Conservation (phyloP, 768 basidiomycete genomes). For the Mycena epipterygia region DNA sequence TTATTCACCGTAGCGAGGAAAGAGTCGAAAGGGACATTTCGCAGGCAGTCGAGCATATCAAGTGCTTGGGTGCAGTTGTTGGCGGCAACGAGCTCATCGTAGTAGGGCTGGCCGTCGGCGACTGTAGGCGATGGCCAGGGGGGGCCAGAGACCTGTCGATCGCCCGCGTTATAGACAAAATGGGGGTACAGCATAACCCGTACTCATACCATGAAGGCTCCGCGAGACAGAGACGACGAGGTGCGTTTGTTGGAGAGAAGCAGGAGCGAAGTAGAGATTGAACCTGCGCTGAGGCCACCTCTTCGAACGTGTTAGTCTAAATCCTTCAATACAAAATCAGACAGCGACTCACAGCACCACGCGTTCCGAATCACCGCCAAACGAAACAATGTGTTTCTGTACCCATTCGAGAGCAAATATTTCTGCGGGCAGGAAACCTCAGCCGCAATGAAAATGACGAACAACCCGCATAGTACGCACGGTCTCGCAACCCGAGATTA, state of each 20-base stretch:
- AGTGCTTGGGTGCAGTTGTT: no score
- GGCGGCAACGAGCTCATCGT: background rate
- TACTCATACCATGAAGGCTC: background rate
- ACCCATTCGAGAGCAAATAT: conserved; percentile 15
- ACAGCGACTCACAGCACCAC: no score
- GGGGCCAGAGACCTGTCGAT: background rate
- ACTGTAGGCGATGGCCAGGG: background rate
- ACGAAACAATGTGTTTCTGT: background rate
- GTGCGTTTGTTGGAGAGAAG: background rate
- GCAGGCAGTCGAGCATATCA: no score
- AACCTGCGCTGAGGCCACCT: background rate
- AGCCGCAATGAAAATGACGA: background rate
- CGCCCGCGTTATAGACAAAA: background rate
- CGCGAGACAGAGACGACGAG: background rate
- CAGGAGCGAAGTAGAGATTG: no score
- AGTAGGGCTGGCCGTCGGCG: background rate
- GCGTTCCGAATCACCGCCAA: background rate
- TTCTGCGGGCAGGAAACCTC: background rate
- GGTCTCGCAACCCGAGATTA: conserved; percentile 20
- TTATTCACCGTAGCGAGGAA: conserved; percentile 49
- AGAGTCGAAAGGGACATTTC: conserved; percentile 43
- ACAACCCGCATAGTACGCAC: background rate
- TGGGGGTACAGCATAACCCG: background rate
- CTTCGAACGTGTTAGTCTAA: background rate
- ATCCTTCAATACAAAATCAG: background rate